Evolutionary conservation across 1,284 basidiomycete species (phyloP).

Genomic region (Ganoderma multipileum): DNA sequence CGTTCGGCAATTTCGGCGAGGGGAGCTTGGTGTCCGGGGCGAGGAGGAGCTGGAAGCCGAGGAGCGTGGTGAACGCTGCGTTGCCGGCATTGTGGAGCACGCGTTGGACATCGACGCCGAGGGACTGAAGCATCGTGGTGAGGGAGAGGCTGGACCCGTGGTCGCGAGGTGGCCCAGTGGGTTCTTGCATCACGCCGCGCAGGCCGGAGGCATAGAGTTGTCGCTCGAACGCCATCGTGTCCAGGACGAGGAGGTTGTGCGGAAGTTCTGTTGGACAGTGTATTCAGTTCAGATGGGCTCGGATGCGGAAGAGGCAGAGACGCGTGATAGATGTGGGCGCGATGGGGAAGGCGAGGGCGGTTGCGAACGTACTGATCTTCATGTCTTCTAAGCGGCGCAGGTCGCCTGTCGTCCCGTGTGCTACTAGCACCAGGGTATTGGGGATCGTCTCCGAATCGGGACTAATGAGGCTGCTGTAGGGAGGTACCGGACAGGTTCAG

Average conservation of each 20-base stretch:
- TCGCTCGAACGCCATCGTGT: conserved; percentile 69
- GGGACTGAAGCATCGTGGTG: conserved; percentile 59
- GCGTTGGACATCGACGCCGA: conserved; percentile 51
- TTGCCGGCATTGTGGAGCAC: conserved; percentile 73
- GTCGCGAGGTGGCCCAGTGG: conserved; percentile 55
- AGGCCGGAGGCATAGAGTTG: conserved; percentile 60
- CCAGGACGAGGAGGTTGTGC: conserved; percentile 75
- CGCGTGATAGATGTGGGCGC: neutral
- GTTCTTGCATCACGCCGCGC: conserved; percentile 66
- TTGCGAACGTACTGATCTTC: conserved; percentile 67
- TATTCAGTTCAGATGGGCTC: conserved; percentile 19
- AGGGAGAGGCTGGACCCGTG: conserved; percentile 60
- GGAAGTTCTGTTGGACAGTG: conserved; percentile 61
- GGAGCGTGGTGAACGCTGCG: conserved; percentile 69
- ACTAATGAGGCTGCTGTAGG: conserved; percentile 68
- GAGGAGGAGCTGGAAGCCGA: conserved; percentile 68
- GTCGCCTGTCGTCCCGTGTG: conserved; percentile 64
- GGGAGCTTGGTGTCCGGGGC: conserved; percentile 51
- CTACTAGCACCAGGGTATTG: conserved; percentile 81
- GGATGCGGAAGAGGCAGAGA: conserved; percentile 29
- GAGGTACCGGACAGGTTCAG: conserved; percentile 12
- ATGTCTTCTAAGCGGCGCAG: conserved; percentile 72
- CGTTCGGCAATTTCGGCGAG: conserved; percentile 26
- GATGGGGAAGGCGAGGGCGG: neutral
- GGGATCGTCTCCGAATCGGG: conserved; percentile 79